Evolutionary conservation across 192 early-diverging fungal species (phyloP).

Genomic region (Phycomyces nitens): DNA sequence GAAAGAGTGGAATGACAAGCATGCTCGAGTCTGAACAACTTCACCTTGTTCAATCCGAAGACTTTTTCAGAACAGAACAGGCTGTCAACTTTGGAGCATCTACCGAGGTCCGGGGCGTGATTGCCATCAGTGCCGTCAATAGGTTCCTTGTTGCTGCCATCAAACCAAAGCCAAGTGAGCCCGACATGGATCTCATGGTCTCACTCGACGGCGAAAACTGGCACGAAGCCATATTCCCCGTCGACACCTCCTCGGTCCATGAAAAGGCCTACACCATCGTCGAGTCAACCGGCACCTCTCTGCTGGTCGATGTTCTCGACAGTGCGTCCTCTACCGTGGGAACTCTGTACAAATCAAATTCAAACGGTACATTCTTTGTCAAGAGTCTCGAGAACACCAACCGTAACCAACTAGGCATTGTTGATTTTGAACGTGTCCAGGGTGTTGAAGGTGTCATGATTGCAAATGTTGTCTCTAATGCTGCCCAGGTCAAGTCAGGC

Average conservation of each 20-base stretch:
- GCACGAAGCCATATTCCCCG: constrained; percentile 48
- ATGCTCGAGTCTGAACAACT: constrained; percentile 28
- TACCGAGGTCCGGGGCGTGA: constrained; percentile 58
- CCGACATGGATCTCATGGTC: constrained; percentile 30
- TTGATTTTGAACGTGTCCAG: constrained; percentile 90
- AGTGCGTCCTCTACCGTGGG: constrained; percentile 47
- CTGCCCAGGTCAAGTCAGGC: constrained; percentile 50
- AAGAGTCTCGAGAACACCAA: constrained; percentile 79
- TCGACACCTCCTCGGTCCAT: constrained; percentile 36
- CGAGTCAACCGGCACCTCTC: constrained; percentile 70
- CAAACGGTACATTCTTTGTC: constrained; percentile 85
- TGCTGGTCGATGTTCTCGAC: constrained; percentile 74
- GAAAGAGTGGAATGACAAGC: constrained; percentile 22
- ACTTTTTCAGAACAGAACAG: constrained; percentile 64
- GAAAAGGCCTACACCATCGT: constrained; percentile 82
- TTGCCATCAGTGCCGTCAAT: constrained; percentile 69
- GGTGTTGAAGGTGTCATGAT: constrained; percentile 79
- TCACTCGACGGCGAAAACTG: constrained; percentile 36
- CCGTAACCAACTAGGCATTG: constrained; percentile 64
- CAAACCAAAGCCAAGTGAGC: constrained; percentile 34
- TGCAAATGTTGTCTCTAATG: constrained; percentile 83
- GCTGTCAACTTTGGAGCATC: constrained; percentile 56
- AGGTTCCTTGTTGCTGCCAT: constrained; percentile 70
- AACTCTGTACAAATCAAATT: constrained; percentile 79
- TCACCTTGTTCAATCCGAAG: constrained; percentile 68